A percentile compares a stretch with the other conserved stretches of the same genome.
Evolutionary conservation across 1,284 basidiomycete genomes (phyloP).

Genomic region (Peniophora sp.): DNA sequence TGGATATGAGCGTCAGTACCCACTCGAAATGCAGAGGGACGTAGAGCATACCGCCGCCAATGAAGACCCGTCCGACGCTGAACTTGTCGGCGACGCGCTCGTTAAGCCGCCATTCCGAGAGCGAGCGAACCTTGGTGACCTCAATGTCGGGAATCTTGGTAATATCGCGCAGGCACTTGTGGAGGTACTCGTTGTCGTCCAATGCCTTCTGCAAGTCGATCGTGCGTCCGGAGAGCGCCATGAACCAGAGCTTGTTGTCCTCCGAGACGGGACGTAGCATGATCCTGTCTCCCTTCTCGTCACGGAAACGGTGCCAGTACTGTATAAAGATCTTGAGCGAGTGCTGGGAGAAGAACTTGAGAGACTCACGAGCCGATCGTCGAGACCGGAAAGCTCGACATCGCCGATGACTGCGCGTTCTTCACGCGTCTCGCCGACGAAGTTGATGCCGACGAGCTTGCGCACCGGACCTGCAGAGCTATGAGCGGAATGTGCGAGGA

Average conservation of each 20-base stretch:
- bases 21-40: neutral
- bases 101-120: constrained; percentile 15
- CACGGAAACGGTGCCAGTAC: constrained; percentile 22
- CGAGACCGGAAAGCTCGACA: constrained; percentile 18
- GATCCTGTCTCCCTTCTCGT: constrained; percentile 1
- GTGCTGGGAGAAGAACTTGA: neutral
- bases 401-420: constrained; percentile 14
- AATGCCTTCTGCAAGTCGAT: constrained; percentile 13
- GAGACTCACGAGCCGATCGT: constrained; percentile 12
- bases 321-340: constrained; percentile 4
- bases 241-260: constrained; percentile 4
- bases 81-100: constrained; percentile 30
- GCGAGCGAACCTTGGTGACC: constrained; percentile 4
- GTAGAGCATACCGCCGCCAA: constrained; percentile 25
- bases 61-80: constrained; percentile 24
- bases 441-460: constrained; percentile 7
- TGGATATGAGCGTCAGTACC: constrained; percentile 1
- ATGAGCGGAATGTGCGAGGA: neutral
- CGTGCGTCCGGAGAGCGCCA: constrained; percentile 11
- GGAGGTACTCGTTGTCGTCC: constrained; percentile 9
- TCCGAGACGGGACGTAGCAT: neutral
- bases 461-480: neutral
- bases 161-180: neutral
- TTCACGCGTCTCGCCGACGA: constrained; percentile 18
- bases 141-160: constrained; percentile 7